Conservation (phyloP, 352 stramenopile genomes). For the Phytophthora cryptogea region DNA sequence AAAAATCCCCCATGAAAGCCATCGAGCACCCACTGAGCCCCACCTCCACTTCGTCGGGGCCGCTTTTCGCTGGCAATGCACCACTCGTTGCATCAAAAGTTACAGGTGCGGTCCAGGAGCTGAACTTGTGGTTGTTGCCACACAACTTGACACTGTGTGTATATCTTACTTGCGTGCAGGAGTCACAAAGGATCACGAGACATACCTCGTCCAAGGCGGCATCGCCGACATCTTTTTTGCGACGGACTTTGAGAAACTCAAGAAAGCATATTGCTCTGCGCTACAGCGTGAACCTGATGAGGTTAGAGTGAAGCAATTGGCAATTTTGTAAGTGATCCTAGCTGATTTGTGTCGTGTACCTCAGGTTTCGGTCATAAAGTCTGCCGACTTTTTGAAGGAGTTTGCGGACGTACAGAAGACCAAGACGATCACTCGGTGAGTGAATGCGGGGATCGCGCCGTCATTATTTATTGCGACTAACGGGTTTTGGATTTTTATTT, state of each 20-base stretch:
- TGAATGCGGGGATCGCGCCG: neutral
- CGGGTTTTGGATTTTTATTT: slow-evolving; percentile 1
- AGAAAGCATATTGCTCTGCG: slow-evolving; percentile 79
- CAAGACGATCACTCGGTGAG: slow-evolving; percentile 79
- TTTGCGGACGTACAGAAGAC: slow-evolving; percentile 81
- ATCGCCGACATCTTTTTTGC: slow-evolving; percentile 93
- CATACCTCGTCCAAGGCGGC: slow-evolving; percentile 84
- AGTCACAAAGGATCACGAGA: slow-evolving; percentile 84
- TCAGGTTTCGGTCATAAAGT: slow-evolving; percentile 87
- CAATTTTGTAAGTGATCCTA: neutral
- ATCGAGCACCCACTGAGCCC: slow-evolving; percentile 67
- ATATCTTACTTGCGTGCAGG: slow-evolving; percentile 36
- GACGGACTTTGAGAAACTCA: slow-evolving; percentile 85
- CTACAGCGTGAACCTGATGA: slow-evolving; percentile 57
- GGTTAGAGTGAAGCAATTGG: slow-evolving; percentile 19
- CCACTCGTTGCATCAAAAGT: slow-evolving; percentile 89
- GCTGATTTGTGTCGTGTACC: neutral
- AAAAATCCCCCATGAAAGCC: slow-evolving; percentile 49
- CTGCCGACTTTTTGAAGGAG: slow-evolving; percentile 72
- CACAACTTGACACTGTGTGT: slow-evolving; percentile 2
- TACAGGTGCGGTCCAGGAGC: slow-evolving; percentile 30
- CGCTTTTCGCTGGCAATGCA: slow-evolving; percentile 81
- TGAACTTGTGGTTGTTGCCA: neutral
- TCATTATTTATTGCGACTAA: slow-evolving; percentile 5
- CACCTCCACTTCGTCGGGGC: slow-evolving; percentile 67